Evolutionary conservation across 1,284 basidiomycete species (phyloP).

Genomic region (Leccinum glutinopallens): DNA sequence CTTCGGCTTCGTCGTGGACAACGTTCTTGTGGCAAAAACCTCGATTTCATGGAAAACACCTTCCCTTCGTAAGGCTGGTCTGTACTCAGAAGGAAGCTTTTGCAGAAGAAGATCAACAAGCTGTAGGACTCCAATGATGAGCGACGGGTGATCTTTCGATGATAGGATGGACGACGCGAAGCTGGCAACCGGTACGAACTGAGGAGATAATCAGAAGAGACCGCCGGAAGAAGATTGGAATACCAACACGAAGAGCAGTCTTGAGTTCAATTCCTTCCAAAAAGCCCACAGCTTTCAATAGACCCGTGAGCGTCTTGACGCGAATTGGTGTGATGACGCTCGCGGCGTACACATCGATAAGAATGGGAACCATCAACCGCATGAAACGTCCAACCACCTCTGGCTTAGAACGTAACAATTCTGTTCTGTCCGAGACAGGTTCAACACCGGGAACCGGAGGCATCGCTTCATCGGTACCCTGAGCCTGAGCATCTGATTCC

Average conservation of each 20-base stretch:
- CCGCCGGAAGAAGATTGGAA: conserved; percentile 6
- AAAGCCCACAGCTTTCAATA: conserved; percentile 90
- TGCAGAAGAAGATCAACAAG: conserved; percentile 85
- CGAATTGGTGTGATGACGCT: conserved; percentile 86
- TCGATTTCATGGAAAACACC: conserved; percentile 95
- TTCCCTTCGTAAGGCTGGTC: conserved; percentile 86
- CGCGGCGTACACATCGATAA: conserved; percentile 94
- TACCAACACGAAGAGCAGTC: conserved; percentile 67
- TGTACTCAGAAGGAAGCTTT: conserved; percentile 84
- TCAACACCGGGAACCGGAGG: conserved; percentile 29
- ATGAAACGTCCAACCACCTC: conserved; percentile 82
- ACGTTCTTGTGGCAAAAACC: conserved; percentile 60
- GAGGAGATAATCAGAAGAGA: conserved; percentile 17
- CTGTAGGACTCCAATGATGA: conserved; percentile 87
- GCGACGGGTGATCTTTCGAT: conserved; percentile 82
- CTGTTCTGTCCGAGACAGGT: conserved; percentile 58
- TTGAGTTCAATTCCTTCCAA: conserved; percentile 77
- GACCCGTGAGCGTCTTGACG: conserved; percentile 82
- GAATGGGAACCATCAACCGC: conserved; percentile 84
- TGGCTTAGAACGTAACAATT: conserved; percentile 74
- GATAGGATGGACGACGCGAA: conserved; percentile 93
- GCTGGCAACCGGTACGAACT: conserved; percentile 90
- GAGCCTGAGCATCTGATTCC: conserved; percentile 36
- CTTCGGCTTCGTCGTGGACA: conserved; percentile 60
- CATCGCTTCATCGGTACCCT: conserved; percentile 41